A percentile compares a stretch with the other conserved stretches of the same genome.
phyloP scores from a whole-genome alignment of 106 monocot genomes.

The Platanthera guangdongensis region DNA sequence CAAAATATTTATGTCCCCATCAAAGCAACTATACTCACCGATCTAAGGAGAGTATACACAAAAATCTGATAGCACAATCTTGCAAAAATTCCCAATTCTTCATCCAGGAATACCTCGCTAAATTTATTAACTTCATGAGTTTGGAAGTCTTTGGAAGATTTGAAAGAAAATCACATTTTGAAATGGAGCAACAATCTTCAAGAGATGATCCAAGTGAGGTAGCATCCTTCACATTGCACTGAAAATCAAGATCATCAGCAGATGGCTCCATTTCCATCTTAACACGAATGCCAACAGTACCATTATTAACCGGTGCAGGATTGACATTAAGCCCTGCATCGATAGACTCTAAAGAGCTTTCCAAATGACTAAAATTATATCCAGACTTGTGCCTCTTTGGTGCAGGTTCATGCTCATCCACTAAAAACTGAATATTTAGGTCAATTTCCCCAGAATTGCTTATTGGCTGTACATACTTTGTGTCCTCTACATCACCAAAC shows the following conservation, averaged over 20 bases:
- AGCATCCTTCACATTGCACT: constrained; percentile 19
- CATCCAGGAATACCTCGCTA: constrained; percentile 58
- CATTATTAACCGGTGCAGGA: constrained; percentile 7
- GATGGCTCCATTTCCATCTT: constrained; percentile 42
- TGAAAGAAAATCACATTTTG: constrained; percentile 15
- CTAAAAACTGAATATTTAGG: constrained; percentile 47
- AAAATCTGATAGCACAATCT: constrained; percentile 88
- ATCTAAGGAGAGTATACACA: constrained; percentile 89
- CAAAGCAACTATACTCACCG: constrained; percentile 40
- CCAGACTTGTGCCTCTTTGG: constrained; percentile 43
- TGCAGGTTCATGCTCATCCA: constrained; percentile 43
- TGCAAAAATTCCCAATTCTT: constrained; percentile 98
- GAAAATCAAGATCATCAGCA: constrained; percentile 11
- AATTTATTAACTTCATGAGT: constrained; percentile 55
- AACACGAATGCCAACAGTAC: constrained; percentile 17
- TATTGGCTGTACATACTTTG: constrained; percentile 11
- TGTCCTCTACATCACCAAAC: constrained; percentile 33
- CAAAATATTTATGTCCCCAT: neutral
- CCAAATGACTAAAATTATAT: neutral
- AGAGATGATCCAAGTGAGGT: constrained; percentile 1
- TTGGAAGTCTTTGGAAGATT: constrained; percentile 47
- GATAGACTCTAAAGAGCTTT: constrained; percentile 1
- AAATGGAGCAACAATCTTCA: constrained; percentile 19
- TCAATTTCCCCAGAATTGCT: constrained; percentile 58
- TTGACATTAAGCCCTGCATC: neutral